Conservation (phyloP, 1,139 yeast species). For the Pneumocystis oryctolagi region DNA sequence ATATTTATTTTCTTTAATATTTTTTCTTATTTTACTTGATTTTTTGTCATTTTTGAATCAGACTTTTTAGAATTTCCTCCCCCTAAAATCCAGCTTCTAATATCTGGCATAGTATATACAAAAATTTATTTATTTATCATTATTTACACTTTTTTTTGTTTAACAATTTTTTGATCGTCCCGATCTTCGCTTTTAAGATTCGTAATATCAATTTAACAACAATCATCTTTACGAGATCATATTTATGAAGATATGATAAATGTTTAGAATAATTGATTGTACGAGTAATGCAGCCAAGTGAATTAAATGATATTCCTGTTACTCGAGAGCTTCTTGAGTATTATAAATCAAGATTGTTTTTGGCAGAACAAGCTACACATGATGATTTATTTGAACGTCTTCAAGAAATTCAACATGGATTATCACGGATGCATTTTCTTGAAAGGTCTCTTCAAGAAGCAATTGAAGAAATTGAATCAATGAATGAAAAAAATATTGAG, state of each 20-base stretch:
- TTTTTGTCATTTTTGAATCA: not conserved
- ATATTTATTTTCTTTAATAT: not conserved
- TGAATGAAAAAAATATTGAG: not conserved
- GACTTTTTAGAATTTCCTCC: not conserved
- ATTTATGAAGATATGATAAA: not conserved
- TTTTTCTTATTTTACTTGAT: not conserved
- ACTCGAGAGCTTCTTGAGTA: not conserved
- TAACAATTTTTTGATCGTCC: not conserved
- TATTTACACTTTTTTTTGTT: not conserved
- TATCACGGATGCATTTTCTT: not conserved
- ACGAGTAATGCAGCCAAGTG: not conserved
- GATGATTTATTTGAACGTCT: not conserved
- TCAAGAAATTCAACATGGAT: not conserved
- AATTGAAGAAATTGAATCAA: not conserved
- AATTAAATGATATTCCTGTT: not conserved
- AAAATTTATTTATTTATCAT: not conserved
- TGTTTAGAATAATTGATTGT: not conserved
- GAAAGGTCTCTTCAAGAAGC: not conserved
- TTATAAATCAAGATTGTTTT: not conserved
- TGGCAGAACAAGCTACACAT: not conserved
- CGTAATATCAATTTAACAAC: not conserved
- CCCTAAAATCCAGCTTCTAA: not conserved
- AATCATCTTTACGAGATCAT: not conserved
- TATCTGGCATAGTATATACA: not conserved
- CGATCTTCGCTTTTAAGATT: not conserved